Base-by-base conservation (phyloP, 2,329 filamentous ascomycete species). In the Trichothecium roseum region DNA sequence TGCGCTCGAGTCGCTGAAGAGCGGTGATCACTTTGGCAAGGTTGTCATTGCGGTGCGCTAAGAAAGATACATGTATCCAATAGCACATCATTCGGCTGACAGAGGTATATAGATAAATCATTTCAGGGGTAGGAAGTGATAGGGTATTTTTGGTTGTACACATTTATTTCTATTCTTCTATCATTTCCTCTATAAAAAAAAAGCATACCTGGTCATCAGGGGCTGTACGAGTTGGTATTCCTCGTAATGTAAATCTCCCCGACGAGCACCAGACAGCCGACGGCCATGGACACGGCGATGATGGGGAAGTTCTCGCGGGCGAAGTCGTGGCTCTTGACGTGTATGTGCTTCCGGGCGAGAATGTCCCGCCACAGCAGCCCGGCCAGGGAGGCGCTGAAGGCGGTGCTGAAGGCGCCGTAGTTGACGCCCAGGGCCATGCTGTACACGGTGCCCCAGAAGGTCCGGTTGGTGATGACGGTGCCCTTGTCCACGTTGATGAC, bases 361-460 rank as follows among this genome's bases (percentile, higher is more conserved):
- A 86, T 85, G 42, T 84, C 78, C 3, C 78, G 66, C 81, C 81
- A 86, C 0, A 85, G 58, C 8, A 86, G 62, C 2, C 81, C 81
- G 2, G 81, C 81, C 2, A 85, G 55, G 0, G 79, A 83, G 0
- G 79, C 81, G 42, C 77, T 82, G 45, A 86, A 83, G 0, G 78
- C 77, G 0, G 74, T 73, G 49, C 78, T 83, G 49, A 84, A 85
- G 0, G 81, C 81, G 4, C 81, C 81, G 39, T 78, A 85, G 52
- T 86, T 85, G 40, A 84, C 77, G 3, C 80, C 80, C 0, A 86
- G 57, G 0, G 81, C 81, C 78, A 85, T 82, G 52, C 71, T 73
- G 53, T 85, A 85, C 0, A 85, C 72, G 0, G 80, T 81, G 0
- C 71, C 81, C 80, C 79, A 84, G 50, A 84, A 84, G 0, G 71